phyloP scores from a whole-genome alignment of 2,329 filamentous ascomycete genomes.

The Hypoxylon sp. region DNA sequence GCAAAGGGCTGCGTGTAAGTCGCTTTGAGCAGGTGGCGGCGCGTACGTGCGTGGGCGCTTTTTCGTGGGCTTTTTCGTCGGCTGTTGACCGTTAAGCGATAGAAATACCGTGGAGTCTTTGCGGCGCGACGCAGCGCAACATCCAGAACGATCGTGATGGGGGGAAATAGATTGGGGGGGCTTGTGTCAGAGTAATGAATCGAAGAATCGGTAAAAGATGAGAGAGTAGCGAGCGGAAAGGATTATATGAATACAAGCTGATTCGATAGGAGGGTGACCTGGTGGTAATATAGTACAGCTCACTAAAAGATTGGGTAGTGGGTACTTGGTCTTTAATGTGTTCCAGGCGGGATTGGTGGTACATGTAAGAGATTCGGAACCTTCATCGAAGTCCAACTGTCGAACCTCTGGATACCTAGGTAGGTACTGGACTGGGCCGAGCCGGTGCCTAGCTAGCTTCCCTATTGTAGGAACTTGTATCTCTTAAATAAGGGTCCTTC shows the following conservation, averaged over 20 bases:
- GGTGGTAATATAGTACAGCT: constrained; percentile 47
- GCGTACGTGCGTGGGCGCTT: constrained; percentile 25
- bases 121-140: constrained; percentile 37
- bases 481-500: constrained; percentile 26
- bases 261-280: constrained; percentile 43
- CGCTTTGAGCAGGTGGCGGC: constrained; percentile 15
- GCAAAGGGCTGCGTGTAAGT: constrained; percentile 34
- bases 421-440: constrained; percentile 25
- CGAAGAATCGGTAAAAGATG: constrained; percentile 39
- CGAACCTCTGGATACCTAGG: constrained; percentile 4
- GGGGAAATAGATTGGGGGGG: constrained; percentile 35
- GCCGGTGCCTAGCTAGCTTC: constrained; percentile 27
- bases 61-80: constrained; percentile 34
- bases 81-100: constrained; percentile 36
- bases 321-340: constrained; percentile 45
- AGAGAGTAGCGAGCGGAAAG: constrained; percentile 39
- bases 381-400: constrained; percentile 26
- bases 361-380: constrained; percentile 37
- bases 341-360: constrained; percentile 44
- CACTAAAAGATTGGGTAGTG: constrained; percentile 46
- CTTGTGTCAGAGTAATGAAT: constrained; percentile 41
- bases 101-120: constrained; percentile 39
- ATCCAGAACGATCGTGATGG: constrained; percentile 44
- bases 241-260: constrained; percentile 45
- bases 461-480: constrained; percentile 18